Conservation (phyloP, 1,284 basidiomycete species). For the Ceratorhiza oryzae-sativae region DNA sequence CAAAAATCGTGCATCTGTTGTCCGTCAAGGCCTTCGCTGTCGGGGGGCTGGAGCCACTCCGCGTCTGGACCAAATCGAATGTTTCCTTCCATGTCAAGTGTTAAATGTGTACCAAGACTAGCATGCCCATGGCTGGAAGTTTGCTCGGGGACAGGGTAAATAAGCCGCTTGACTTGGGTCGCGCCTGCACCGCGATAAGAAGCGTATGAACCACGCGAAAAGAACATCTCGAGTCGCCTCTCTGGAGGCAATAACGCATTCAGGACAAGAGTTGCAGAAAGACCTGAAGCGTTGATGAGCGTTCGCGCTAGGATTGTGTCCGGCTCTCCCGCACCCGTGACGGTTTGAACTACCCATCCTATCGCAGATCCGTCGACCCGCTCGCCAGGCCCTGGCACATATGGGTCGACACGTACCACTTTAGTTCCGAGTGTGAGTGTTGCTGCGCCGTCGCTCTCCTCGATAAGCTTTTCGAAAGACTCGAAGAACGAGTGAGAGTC, state of each 20-base stretch:
- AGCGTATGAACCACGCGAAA: slow-evolving; percentile 84
- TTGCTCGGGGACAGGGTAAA: slow-evolving; percentile 87
- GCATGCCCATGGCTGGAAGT: slow-evolving; percentile 66
- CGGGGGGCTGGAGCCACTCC: slow-evolving; percentile 76
- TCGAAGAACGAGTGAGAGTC: slow-evolving; percentile 86
- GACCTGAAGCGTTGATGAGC: slow-evolving; percentile 88
- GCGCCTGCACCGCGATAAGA: slow-evolving; percentile 81
- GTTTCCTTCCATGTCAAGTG: slow-evolving; percentile 86
- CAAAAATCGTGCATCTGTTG: slow-evolving; percentile 72
- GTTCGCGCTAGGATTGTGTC: slow-evolving; percentile 84
- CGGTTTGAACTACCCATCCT: slow-evolving; percentile 63
- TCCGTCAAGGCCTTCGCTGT: slow-evolving; percentile 49
- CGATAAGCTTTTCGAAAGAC: slow-evolving; percentile 81
- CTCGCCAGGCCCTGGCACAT: slow-evolving; percentile 44
- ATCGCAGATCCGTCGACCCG: slow-evolving; percentile 43
- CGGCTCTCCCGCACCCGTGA: slow-evolving; percentile 50
- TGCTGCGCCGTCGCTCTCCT: slow-evolving; percentile 53
- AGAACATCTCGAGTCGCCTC: slow-evolving; percentile 71
- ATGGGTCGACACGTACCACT: slow-evolving; percentile 89
- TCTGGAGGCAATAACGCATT: slow-evolving; percentile 71
- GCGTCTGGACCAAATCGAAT: slow-evolving; percentile 94
- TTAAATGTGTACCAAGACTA: slow-evolving; percentile 89
- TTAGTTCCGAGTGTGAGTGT: slow-evolving; percentile 56
- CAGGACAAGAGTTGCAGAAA: slow-evolving; percentile 74
- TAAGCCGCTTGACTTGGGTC: slow-evolving; percentile 70